phyloP scores from a whole-genome alignment of 208 protist species.

The Wallacemonas sp. region DNA sequence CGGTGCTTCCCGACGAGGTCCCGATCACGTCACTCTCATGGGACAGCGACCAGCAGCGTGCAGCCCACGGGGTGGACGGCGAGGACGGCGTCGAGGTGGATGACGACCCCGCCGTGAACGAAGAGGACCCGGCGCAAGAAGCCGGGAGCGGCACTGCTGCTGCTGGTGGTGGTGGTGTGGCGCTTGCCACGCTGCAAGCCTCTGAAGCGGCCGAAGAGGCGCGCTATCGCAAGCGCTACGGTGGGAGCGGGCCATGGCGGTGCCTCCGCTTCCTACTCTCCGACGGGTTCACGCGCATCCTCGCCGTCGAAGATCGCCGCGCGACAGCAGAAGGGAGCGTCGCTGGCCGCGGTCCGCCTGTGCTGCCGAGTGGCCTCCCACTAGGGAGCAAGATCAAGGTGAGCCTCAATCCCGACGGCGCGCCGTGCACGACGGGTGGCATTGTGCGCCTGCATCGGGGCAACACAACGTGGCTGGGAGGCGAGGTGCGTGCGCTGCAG shows the following conservation, averaged over 20 bases:
- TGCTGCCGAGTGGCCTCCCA: conserved; percentile 43
- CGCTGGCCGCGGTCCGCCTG: conserved; percentile 11
- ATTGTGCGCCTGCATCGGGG: conserved; percentile 51
- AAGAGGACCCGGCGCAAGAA: conserved; percentile 13
- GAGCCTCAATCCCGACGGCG: background rate
- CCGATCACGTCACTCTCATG: conserved; percentile 6
- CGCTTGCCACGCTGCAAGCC: conserved; percentile 34
- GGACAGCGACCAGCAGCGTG: background rate
- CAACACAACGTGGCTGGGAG: conserved; percentile 52
- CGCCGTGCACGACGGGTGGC: conserved; percentile 27
- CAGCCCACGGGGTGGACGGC: background rate
- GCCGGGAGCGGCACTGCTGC: background rate
- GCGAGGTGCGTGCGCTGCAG: conserved; percentile 49
- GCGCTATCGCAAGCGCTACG: conserved; percentile 17
- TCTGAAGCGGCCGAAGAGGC: conserved; percentile 38
- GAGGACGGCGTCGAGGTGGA: conserved; percentile 3
- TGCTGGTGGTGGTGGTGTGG: conserved; percentile 6
- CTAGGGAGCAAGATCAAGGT: conserved; percentile 61
- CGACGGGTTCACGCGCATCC: conserved; percentile 67
- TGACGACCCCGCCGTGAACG: background rate
- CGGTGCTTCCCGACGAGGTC: conserved; percentile 21
- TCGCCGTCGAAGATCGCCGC: conserved; percentile 53
- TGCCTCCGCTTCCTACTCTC: conserved; percentile 52
- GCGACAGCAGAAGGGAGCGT: background rate
- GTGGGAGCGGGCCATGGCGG: conserved; percentile 35